Evolutionary conservation across 345 rosid genomes (phyloP).

Genomic region (Eucalyptus virginea): DNA sequence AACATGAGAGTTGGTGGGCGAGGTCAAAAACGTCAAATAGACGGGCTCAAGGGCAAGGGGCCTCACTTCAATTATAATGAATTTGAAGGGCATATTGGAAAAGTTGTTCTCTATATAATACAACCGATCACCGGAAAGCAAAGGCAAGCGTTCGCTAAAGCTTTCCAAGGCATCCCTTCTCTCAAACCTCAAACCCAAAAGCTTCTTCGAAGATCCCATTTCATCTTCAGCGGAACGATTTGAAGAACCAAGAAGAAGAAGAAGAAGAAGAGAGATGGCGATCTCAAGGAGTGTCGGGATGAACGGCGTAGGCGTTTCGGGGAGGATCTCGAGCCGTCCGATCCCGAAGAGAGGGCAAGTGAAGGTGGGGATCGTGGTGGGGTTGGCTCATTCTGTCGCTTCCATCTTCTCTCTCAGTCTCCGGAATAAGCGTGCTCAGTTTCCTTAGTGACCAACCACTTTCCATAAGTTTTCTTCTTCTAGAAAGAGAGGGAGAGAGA

Average conservation of each 20-base stretch:
- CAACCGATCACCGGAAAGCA: neutral
- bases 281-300: neutral
- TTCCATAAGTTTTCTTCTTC: neutral
- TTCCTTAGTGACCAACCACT: neutral
- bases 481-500: neutral
- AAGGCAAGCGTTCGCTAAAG: neutral
- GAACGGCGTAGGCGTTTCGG: neutral
- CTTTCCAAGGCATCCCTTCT: neutral
- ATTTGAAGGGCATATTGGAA: neutral
- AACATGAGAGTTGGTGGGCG: neutral
- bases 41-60: neutral
- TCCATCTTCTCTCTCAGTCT: slow-evolving; percentile 11
- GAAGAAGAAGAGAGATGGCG: neutral
- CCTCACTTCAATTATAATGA: neutral
- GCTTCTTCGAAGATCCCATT: neutral
- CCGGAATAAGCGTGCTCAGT: neutral
- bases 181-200: neutral
- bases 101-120: neutral
- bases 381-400: slow-evolving; percentile 40
- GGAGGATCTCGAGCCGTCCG: slow-evolving; percentile 5
- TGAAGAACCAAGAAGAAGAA: neutral
- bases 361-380: slow-evolving; percentile 26
- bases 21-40: neutral
- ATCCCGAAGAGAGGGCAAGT: slow-evolving; percentile 42
- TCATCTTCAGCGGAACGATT: neutral